Base-by-base conservation (phyloP, 495 filamentous ascomycete genomes). In the Neurospora hispaniola region DNA sequence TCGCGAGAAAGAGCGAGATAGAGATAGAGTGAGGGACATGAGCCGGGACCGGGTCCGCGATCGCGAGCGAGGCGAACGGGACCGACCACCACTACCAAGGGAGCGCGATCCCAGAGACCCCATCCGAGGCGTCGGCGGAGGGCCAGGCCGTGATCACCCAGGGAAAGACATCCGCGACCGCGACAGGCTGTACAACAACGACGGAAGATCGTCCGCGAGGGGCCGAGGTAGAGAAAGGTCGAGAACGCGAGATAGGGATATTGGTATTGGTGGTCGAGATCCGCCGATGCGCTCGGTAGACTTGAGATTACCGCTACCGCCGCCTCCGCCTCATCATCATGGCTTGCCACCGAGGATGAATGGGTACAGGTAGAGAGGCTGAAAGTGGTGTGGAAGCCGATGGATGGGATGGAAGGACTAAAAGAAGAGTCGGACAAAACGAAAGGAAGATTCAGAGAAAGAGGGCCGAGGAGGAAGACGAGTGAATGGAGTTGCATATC, bases 171-270 rank as follows among this genome's bases (percentile, higher is more conserved):
- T 66, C 2, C 54, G 54, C 54, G 54, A 66, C 54, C 54, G 54
- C 54, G 54, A 66, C 14, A 66, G 54, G 27, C 31, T 66, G 27
- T 66, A 66, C 27, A 66, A 27, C 46, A 54, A 66, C 14, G 54
- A 66, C 54, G 54, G 54, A 4, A 35, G 54, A 66, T 66, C 54
- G 6, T 66, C 54, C 12, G 12, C 54, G 14, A 66, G 54, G 14
- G 54, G 31, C 31, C 35, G 54, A 66, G 46, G 71, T 10, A 38
- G 70, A 43, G 74, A 73, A 2, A 71, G 71, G 42, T 76, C 74
- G 27, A 68, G 73, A 42, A 73, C 74, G 3, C 8, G 75, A n/a
- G 70, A 78, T 31, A 68, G 75, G 43, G 73, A 74, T 5, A 69
- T 62, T 2, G 54, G 48, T 48, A 48, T 48, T 20, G 46, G 46